phyloP scores from a whole-genome alignment of 805 yeast genomes.

The Nakazawaea anatomiae region DNA sequence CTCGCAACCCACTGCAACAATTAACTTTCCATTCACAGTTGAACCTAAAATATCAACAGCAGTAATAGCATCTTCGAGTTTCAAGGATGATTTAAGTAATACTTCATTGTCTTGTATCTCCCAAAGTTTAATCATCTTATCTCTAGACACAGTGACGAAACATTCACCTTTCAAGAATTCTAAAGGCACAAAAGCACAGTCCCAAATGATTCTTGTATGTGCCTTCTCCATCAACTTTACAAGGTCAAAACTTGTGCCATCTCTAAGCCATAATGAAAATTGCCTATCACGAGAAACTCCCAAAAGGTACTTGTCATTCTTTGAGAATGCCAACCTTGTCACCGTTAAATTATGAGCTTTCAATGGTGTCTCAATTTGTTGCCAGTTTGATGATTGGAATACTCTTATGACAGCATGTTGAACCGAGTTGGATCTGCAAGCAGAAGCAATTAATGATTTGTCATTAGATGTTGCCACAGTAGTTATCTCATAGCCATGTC shows the following conservation, averaged over 20 bases:
- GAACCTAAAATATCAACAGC: conserved; percentile 47
- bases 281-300: conserved; percentile 89
- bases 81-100: conserved; percentile 32
- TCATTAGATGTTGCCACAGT: conserved; percentile 68
- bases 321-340: conserved; percentile 74
- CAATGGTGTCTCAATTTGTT: conserved; percentile 47
- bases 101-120: conserved; percentile 17
- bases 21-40: conserved; percentile 23
- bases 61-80: conserved; percentile 55
- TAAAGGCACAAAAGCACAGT: conserved; percentile 79
- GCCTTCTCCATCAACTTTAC: conserved; percentile 52
- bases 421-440: conserved; percentile 83
- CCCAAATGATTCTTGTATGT: conserved; percentile 93
- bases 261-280: conserved; percentile 65
- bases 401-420: conserved; percentile 83
- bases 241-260: conserved; percentile 13
- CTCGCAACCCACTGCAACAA: conserved; percentile 66
- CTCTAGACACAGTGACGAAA: conserved; percentile 89
- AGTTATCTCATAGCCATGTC: conserved; percentile 94
- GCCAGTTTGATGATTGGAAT: conserved; percentile 58
- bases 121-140: conserved; percentile 75
- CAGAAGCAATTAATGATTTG: conserved; percentile 65
- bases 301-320: conserved; percentile 55
- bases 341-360: conserved; percentile 79
- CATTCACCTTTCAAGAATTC: conserved; percentile 24